phyloP scores from a whole-genome alignment of 2,329 filamentous ascomycete genomes.

The Colletotrichum echinochloae region DNA sequence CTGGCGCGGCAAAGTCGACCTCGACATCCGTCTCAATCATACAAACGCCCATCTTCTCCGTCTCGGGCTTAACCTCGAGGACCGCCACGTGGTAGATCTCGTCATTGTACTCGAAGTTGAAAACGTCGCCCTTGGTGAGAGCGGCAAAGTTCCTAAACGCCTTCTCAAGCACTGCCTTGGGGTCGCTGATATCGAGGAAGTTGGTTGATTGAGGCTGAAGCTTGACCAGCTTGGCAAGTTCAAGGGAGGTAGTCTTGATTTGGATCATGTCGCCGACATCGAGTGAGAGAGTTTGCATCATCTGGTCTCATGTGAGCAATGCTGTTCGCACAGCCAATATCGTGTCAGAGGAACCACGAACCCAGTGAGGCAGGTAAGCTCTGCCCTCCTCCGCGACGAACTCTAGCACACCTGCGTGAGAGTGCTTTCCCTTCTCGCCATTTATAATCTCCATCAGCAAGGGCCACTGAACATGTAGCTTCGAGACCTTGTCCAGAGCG shows the following conservation, averaged over 20 bases:
- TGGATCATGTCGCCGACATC: slow-evolving; percentile 96
- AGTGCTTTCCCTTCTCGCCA: slow-evolving; percentile 81
- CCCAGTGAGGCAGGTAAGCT: slow-evolving; percentile 96
- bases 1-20: slow-evolving; percentile 93
- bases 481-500: slow-evolving; percentile 94
- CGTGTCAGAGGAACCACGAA: slow-evolving; percentile 54
- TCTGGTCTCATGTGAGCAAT: slow-evolving; percentile 60
- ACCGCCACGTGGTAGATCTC: slow-evolving; percentile 93
- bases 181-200: slow-evolving; percentile 97
- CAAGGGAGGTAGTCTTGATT: slow-evolving; percentile 93
- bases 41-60: slow-evolving; percentile 85
- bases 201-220: slow-evolving; percentile 92
- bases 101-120: slow-evolving; percentile 97
- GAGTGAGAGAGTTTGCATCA: slow-evolving; percentile 91
- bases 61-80: slow-evolving; percentile 89
- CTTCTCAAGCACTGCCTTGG: slow-evolving; percentile 96
- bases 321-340: background rate
- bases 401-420: slow-evolving; percentile 94
- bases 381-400: slow-evolving; percentile 98
- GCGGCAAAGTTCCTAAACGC: slow-evolving; percentile 97
- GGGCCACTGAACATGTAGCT: slow-evolving; percentile 96
- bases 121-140: slow-evolving; percentile 91
- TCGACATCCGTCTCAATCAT: slow-evolving; percentile 97
- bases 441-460: slow-evolving; percentile 97
- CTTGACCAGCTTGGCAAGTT: slow-evolving; percentile 92